Evolutionary conservation across 1,139 yeast species (phyloP), one percentile per base, ranked within the genome.

Genomic region (Geotrichum macrosporum): DNA sequence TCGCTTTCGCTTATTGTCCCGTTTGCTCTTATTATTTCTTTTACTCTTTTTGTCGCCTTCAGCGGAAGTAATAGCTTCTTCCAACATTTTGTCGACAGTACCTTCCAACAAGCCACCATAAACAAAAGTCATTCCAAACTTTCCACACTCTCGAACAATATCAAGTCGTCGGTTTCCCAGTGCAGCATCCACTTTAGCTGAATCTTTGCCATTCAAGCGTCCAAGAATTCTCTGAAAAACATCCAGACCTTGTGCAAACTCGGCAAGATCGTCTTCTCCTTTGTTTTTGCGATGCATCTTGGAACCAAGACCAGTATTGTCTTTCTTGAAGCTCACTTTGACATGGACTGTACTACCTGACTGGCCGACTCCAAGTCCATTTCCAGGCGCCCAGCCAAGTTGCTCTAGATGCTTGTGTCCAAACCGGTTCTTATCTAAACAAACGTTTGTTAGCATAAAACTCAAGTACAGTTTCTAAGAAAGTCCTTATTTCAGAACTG

Each of bases 371-470:
- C 98, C 98, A 20, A 92, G 73, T 3, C 98, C 97, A 54, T 73
- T 69, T 10, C 98, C 98, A 1, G 95, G 94, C 46, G 72, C 74
- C 98, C 98, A 92, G 10, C 98, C 98, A 63, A 81, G 71, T 57
- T 78, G 81, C 53, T 80, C 79, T 50, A 92, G 65, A 64, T 88
- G 88, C 59, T 83, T 79, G 63, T 85, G 96, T 1, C 98, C 98
- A 61, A 92, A 92, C 50, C 96, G 70, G 6, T 73, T 71, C 0
- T 84, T 83, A 58, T 92, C 72, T 48, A 35, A 29, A 35, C n/a
- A 15, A 12, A 24, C 15, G 4, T 9, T 21, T 35, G 2, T n/a
- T n/a, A n/a, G n/a, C n/a, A 29, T 49, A 16, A 3, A 16, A 8
- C 15, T 22, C 9, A 13, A 9, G 30, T 2, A 9, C 6, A 8